These are phyloP conservation scores for Metschnikowia arizonensis DNA, from an alignment of 805 yeast species.

Conservation along the genomic window DNA sequence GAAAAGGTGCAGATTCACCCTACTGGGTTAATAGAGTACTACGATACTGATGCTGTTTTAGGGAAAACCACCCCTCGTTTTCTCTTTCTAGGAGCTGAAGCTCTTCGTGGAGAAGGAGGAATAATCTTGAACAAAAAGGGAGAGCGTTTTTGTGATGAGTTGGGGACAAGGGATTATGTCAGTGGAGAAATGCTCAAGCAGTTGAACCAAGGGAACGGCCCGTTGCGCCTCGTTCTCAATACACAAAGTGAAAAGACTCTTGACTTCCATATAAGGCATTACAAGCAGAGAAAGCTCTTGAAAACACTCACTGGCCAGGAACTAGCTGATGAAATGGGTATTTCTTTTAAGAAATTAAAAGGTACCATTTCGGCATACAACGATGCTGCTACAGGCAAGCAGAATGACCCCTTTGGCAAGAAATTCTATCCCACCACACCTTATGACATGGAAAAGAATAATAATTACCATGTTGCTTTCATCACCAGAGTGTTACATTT, in stretches of 20 bases:
- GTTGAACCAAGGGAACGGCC: conserved; percentile 36
- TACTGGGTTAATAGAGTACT: conserved; percentile 53
- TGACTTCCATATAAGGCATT: conserved; percentile 52
- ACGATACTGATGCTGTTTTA: conserved; percentile 41
- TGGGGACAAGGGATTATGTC: conserved; percentile 58
- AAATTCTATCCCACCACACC: conserved; percentile 48
- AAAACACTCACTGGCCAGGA: conserved; percentile 41
- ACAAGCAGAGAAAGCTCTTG: conserved; percentile 54
- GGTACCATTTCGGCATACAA: conserved; percentile 40
- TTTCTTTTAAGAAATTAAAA: conserved; percentile 26
- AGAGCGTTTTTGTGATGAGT: conserved; percentile 56
- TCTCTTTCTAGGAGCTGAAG: conserved; percentile 61
- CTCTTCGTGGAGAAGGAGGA: conserved; percentile 64
- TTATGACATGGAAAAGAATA: conserved; percentile 28
- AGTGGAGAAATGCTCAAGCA: conserved; percentile 52
- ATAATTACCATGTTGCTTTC: conserved; percentile 47
- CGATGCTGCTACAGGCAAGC: conserved; percentile 37
- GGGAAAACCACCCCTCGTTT: conserved; percentile 45
- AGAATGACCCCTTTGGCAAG: conserved; percentile 42
- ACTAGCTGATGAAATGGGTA: conserved; percentile 40
- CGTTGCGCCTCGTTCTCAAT: conserved; percentile 49
- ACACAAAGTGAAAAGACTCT: conserved; percentile 43
- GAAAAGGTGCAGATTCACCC: conserved; percentile 69
- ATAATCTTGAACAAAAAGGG: conserved; percentile 50
- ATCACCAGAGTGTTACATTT: conserved; percentile 59